Evolutionary conservation across 768 basidiomycete genomes (phyloP), one percentile per base, ranked within the genome.

Genomic region (Clitopilus passeckerianus): DNA sequence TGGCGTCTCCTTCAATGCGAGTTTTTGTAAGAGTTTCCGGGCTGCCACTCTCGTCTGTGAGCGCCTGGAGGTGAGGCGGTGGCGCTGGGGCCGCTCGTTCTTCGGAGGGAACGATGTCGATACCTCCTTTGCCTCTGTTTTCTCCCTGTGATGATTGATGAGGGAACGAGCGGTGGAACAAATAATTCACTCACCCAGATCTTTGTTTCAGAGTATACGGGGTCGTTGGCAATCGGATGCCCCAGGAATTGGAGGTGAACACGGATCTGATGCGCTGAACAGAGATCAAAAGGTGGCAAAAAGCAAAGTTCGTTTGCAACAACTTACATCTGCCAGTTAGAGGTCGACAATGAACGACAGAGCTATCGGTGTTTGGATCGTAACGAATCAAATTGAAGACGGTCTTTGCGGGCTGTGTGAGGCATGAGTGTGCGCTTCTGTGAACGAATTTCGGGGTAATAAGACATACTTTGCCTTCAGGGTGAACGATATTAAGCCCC

Each of bases 161-260:
- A 54, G 23, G 55, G 52, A 63, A 56, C 60, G 34, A 33, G 46
- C 37, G 18, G 16, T 53, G 60, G 41, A 35, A 46, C 55, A 60
- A 22, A 34, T 22, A 24, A 35, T 27, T n/a, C 14, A 64, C 68
- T 41, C 65, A 86, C 91, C 91, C 91, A 93, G 56, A 91, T 91
- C 41, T 80, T 81, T 34, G 77, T 75, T 60, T 90, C 89, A 16
- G 90, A 89, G 72, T 99, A 99, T 2, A 98, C 82, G 1, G 95
- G 92, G 65, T 98, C 97, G 69, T 99, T 98, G 10, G 93, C 91
- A 62, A 99, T 94, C 0, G 97, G 90, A 68, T 91, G 77, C 0
- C 96, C 97, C 59, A 99, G 84, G 72, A 83, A 98, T 72, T 98
- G 97, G 2, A 99, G 82, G 68, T 99, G 97, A 2, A 99, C 96